Evolutionary conservation across 352 stramenopile genomes (phyloP).

Genomic region (Phytophthora tentaculata): DNA sequence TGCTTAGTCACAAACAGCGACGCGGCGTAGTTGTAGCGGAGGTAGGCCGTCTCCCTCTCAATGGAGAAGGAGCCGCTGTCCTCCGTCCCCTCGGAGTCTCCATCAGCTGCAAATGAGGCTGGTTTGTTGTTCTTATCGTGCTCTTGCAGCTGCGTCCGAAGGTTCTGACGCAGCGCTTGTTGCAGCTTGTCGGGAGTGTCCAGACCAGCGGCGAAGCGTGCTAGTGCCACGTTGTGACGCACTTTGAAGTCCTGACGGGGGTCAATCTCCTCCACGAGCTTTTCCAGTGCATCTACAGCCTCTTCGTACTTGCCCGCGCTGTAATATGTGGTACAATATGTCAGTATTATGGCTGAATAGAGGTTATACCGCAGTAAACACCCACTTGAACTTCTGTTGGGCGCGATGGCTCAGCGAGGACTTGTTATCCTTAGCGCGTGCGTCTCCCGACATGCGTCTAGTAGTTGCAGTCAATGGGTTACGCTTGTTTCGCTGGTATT

Average conservation of each 20-base stretch:
- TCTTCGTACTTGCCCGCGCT: constrained; percentile 88
- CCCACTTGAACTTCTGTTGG: constrained; percentile 90
- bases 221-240: constrained; percentile 84
- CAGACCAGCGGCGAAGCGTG: constrained; percentile 68
- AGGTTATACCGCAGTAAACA: constrained; percentile 17
- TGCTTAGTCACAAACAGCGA: constrained; percentile 91
- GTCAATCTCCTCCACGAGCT: constrained; percentile 84
- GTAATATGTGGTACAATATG: constrained; percentile 2
- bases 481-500: constrained; percentile 13
- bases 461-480: constrained; percentile 14
- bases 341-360: constrained; percentile 10
- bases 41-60: constrained; percentile 85
- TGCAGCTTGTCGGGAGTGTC: constrained; percentile 78
- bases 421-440: constrained; percentile 78
- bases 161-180: constrained; percentile 65
- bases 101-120: constrained; percentile 9
- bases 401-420: constrained; percentile 85
- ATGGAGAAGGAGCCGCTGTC: constrained; percentile 56
- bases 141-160: constrained; percentile 74
- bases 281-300: constrained; percentile 82
- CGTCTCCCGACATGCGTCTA: constrained; percentile 57
- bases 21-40: constrained; percentile 92
- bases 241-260: constrained; percentile 81
- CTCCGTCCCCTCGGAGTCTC: constrained; percentile 32
- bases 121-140: constrained; percentile 39